Evolutionary conservation across 1,284 basidiomycete species (phyloP), one percentile per base, ranked within the genome.

Genomic region (Mycena sp.): DNA sequence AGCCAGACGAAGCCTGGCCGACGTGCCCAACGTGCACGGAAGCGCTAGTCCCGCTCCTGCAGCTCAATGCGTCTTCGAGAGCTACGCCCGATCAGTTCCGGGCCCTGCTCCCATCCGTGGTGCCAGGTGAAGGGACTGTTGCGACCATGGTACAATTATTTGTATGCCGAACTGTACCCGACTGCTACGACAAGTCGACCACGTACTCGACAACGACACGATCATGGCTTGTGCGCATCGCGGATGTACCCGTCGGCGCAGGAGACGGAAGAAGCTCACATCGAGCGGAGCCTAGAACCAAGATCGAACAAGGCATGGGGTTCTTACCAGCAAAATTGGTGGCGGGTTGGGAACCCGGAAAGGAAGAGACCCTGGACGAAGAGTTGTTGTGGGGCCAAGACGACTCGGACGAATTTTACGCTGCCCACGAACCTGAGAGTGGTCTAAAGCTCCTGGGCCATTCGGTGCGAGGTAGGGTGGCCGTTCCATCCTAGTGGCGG

Each of bases 181-280:
- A 60, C 6, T 64, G 63, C 53, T 64, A 56, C 53, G 28, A 56
- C 25, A 41, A 25, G 3, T 59, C 63, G 6, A 52, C 41, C 2
- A 37, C 12, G 7, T 57, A 60, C 19, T 51, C 54, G 23, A 58
- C 54, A 19, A 43, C 56, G 32, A 59, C 56, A 5, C 44, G 57
- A 19, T 64, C 63, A 6, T 64, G 63, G 63, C 11, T 64, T 14
- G 32, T 64, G 9, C 63, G 63, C 6, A 21, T 64, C 14, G 62
- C 62, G 3, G 44, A 56, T 23, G 62, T 64, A 12, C 57, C 60
- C 1, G 35, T n/a, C 6, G 4, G 14, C 11, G 23, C 30, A 17
- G 5, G 17, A 11, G 19, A 16, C 14, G 14, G 5, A 35, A 10
- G 23, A 37, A n/a, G 5, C n/a, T 25, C 41, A n/a, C 11, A 43